Base-by-base conservation (phyloP, 2,329 filamentous ascomycete species). In the Ascochyta koolunga region DNA sequence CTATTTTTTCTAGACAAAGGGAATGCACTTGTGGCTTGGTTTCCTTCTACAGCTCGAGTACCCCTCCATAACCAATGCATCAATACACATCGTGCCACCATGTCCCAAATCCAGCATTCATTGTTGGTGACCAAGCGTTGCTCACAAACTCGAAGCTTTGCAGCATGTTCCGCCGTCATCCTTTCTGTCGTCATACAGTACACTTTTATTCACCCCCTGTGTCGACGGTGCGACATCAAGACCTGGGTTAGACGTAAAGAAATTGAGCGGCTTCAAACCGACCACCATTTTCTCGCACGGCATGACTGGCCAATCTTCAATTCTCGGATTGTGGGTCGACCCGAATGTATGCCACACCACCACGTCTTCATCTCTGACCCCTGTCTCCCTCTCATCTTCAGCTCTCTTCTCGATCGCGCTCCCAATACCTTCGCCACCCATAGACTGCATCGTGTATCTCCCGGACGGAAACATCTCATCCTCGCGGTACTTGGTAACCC, bases 301-400 rank as follows among this genome's bases (percentile, higher is more conserved):
- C 69, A 72, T 72, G 13, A 72, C 64, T 1, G 69, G 67, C 52
- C 62, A 72, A 22, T 71, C 68, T 37, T 72, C 68, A 10, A 66
- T 61, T 5, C 67, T 39, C 10, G 68, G 68, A 43, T 68, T 68
- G 32, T 71, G 68, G 2, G 65, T 70, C 13, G 59, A 61, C 9
- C 67, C 67, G 46, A 69, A 70, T 0, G 66, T 66, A 41, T 68
- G 61, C 67, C 69, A 71, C 3, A 71, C 45, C 5, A 71, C 68
- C 15, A 72, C 56, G 46, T 71, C 68, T 24, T 56, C 54, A 21
- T 68, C 58, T 16, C 60, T 53, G 1, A 67, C 42, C 2, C 13
- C 50, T 2, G 36, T 21, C 2, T 39, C 25, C 4, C 35, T 36
- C 5, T 50, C 37, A 10, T 45, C 45, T 2, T 24, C 22, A 2